Evolutionary conservation across 148 eudicot species (phyloP), one percentile per base, ranked within the genome.

Genomic region (Oxyria digyna): DNA sequence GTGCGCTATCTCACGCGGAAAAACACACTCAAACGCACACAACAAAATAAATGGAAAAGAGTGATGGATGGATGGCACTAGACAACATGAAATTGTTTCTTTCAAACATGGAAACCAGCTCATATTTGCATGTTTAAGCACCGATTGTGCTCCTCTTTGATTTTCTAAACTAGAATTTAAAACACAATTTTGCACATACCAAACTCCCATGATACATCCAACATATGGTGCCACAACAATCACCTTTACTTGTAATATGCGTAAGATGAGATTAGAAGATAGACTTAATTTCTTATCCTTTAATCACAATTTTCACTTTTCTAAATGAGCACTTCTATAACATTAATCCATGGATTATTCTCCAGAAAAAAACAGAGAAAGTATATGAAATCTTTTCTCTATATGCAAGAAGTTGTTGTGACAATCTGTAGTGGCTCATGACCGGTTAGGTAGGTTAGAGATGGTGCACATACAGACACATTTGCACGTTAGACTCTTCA

Each of bases 91-190:
- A 52, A 21, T 45, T 45, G 18, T 45, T 45, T 15, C 18, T 15
- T 27, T 5, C 33, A 27, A 23, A 27, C n/a, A 59, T 59, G 65
- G 62, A 13, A 59, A 59, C 65, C 65, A 59, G 65, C 65, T 59
- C 65, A 59, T 31, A 13, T 57, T 59, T 59, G 65, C 65, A 59
- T 59, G 65, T 13, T 15, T 59, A 29, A 59, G 17, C 65, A 29
- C 65, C 65, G 15, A 29, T 31, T 29, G 29, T 59, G 65, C 37
- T 59, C 13, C 9, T 27, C 37, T 59, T 59, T 59, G 37, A 31
- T 38, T 59, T 59, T 29, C 38, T 0, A 59, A 5, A 24, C 15
- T 55, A 24, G 29, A 54, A 23, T 55, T 11, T 2, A 24, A 54
- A 0, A 26, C n/a, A 57, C 64, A 14, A 21, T 11, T 27, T 57